Conservation (phyloP, 202 grass and related monocot species). For the Carex arenaria region DNA sequence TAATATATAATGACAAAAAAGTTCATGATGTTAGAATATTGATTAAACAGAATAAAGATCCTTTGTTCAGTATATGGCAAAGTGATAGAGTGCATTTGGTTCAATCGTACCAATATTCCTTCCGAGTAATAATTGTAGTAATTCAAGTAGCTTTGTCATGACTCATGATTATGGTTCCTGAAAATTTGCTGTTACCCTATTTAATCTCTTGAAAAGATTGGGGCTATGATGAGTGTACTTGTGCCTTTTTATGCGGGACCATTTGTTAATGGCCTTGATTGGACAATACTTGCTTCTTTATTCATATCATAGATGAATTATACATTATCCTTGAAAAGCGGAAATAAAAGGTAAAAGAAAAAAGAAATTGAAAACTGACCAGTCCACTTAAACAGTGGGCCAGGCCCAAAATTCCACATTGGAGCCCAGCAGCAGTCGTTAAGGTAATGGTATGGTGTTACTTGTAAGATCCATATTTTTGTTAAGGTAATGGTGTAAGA, state of each 20-base stretch:
- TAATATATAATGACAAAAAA: not conserved
- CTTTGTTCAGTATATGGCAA: not conserved
- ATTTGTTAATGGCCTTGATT: slow-evolving; percentile 1
- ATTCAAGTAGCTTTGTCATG: not conserved
- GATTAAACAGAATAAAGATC: not conserved
- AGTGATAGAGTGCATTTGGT: slow-evolving; percentile 8
- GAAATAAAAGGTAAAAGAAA: slow-evolving; percentile 3
- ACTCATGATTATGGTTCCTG: slow-evolving; percentile 6
- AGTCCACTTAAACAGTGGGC: slow-evolving; percentile 1
- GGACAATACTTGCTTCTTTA: not conserved
- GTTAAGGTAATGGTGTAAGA: too few species aligned
- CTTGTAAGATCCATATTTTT: too few species aligned
- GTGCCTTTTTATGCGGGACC: slow-evolving; percentile 6
- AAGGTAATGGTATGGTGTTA: not conserved
- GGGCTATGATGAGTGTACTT: not conserved
- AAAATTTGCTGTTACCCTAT: not conserved
- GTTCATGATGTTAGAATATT: not conserved
- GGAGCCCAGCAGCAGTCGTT: slow-evolving; percentile 2
- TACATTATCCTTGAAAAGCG: slow-evolving; percentile 2
- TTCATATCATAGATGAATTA: not conserved
- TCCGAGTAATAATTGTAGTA: not conserved
- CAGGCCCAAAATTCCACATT: slow-evolving; percentile 1
- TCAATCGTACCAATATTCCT: slow-evolving; percentile 17
- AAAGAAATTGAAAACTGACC: not conserved
- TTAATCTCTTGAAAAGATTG: not conserved